A percentile compares a stretch with the other conserved stretches of the same genome.
These are phyloP conservation scores for Daedaleopsis nitida DNA, from an alignment of 768 basidiomycete species.

Conservation along the genomic window DNA sequence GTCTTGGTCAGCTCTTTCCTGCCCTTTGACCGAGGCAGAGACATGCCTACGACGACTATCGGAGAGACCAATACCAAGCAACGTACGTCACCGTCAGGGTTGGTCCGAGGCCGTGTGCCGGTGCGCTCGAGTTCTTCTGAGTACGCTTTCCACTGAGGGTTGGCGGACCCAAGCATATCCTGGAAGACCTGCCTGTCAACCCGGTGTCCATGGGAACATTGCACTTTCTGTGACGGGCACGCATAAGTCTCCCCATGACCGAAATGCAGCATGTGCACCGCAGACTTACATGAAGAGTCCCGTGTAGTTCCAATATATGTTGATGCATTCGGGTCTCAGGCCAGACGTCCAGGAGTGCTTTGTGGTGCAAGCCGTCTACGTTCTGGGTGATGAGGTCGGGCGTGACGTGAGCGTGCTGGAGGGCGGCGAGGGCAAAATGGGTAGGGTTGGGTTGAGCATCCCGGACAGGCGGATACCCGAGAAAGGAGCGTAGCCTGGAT, in stretches of 20 bases:
- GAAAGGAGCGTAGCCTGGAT: conserved; percentile 65
- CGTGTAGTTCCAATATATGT: conserved; percentile 82
- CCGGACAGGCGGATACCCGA: conserved; percentile 88
- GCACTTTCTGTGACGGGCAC: conserved; percentile 55
- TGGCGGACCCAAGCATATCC: conserved; percentile 64
- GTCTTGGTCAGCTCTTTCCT: no score
- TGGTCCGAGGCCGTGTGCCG: conserved; percentile 69
- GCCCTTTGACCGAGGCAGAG: no score
- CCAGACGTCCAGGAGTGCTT: conserved; percentile 59
- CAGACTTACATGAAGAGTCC: conserved; percentile 72
- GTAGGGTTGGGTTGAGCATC: conserved; percentile 85
- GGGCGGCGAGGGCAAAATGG: conserved; percentile 83
- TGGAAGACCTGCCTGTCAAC: conserved; percentile 73
- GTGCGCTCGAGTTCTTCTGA: conserved; percentile 62
- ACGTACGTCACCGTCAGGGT: conserved; percentile 91
- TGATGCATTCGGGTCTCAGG: conserved; percentile 36
- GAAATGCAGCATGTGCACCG: no score
- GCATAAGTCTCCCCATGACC: no score
- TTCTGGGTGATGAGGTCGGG: conserved; percentile 79
- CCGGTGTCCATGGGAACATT: conserved; percentile 75
- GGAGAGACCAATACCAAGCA: not conserved
- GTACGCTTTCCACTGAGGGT: conserved; percentile 79
- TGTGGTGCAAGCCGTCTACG: conserved; percentile 94
- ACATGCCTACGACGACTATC: no score
- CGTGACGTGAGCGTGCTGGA: conserved; percentile 68